Percentiles rank a stretch among this genome's conserved stretches.
phyloP scores from a whole-genome alignment of 257 asterid genomes.

The Knoxia roxburghii region DNA sequence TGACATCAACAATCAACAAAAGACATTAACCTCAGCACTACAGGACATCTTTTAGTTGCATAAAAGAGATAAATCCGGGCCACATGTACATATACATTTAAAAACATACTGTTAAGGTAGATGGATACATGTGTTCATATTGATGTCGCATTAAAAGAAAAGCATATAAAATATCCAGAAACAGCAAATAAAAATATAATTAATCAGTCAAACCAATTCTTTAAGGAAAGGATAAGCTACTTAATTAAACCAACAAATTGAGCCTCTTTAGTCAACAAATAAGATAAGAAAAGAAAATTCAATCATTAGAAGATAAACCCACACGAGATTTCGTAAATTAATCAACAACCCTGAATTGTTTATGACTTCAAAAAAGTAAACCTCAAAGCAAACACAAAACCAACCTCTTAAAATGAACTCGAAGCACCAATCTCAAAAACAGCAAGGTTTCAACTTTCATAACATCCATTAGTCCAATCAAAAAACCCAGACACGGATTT shows the following conservation, averaged over 20 bases:
- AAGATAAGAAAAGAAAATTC: slow-evolving; percentile 35
- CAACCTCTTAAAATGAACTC: slow-evolving; percentile 33
- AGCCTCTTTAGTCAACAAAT: slow-evolving; percentile 37
- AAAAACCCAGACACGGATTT: slow-evolving; percentile 15
- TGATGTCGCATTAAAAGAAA: slow-evolving; percentile 39
- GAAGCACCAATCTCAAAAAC: slow-evolving; percentile 16
- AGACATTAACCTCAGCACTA: slow-evolving; percentile 14
- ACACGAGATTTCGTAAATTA: slow-evolving; percentile 38
- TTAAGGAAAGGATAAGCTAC: slow-evolving; percentile 28
- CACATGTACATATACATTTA: not conserved
- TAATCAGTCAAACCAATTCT: slow-evolving; percentile 48
- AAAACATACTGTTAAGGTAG: not conserved
- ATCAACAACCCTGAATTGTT: slow-evolving; percentile 37
- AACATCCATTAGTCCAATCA: slow-evolving; percentile 8
- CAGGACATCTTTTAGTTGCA: slow-evolving; percentile 20
- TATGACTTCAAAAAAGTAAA: slow-evolving; percentile 11
- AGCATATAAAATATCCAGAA: slow-evolving; percentile 27
- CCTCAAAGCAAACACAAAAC: slow-evolving; percentile 22
- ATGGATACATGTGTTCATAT: slow-evolving; percentile 16
- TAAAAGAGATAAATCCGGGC: slow-evolving; percentile 2
- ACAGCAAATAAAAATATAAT: slow-evolving; percentile 25
- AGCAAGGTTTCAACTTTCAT: not conserved
- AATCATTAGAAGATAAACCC: slow-evolving; percentile 65
- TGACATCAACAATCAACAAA: slow-evolving; percentile 21
- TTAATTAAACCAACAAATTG: slow-evolving; percentile 37